Percentiles rank a stretch among this genome's conserved stretches.
Conservation (phyloP, 805 yeast genomes). For the Brettanomyces bruxellensis region DNA sequence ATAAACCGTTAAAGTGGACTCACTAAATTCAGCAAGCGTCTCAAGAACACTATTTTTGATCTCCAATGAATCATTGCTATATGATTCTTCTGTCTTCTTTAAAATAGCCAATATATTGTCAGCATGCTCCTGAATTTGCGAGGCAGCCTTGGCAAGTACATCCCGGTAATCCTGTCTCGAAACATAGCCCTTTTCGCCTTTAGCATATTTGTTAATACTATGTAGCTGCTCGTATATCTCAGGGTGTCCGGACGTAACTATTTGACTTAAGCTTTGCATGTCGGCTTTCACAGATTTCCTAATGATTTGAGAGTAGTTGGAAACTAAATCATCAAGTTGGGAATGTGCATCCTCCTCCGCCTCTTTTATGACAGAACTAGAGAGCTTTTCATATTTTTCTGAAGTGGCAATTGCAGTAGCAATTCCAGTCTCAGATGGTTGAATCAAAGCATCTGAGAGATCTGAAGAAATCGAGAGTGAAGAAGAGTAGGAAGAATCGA, state of each 20-base stretch:
- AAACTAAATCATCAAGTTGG: conserved; percentile 18
- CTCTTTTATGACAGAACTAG: conserved; percentile 29
- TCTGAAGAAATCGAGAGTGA: not conserved
- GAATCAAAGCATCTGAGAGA: not conserved
- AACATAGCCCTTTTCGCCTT: conserved; percentile 21
- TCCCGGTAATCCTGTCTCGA: conserved; percentile 42
- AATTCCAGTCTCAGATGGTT: not conserved
- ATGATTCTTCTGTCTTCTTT: conserved; percentile 20
- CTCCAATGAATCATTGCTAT: conserved; percentile 23
- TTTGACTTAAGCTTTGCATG: conserved; percentile 26
- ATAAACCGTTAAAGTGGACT: conserved; percentile 55
- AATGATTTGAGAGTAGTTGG: conserved; percentile 18
- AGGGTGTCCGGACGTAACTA: conserved; percentile 18
- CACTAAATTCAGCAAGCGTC: conserved; percentile 66
- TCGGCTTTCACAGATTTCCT: conserved; percentile 24
- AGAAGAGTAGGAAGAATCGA: not conserved
- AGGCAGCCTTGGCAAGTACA: conserved; percentile 25
- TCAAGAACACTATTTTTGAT: conserved; percentile 44
- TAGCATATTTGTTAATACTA: conserved; percentile 14
- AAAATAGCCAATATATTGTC: conserved; percentile 26
- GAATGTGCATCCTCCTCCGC: conserved; percentile 30
- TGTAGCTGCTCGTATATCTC: conserved; percentile 18
- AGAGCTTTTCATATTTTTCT: conserved; percentile 21
- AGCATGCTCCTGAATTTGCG: conserved; percentile 21
- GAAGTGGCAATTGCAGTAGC: conserved; percentile 9